Evolutionary conservation across 306 rosid species (phyloP).

Genomic region (Medicago lupulina): DNA sequence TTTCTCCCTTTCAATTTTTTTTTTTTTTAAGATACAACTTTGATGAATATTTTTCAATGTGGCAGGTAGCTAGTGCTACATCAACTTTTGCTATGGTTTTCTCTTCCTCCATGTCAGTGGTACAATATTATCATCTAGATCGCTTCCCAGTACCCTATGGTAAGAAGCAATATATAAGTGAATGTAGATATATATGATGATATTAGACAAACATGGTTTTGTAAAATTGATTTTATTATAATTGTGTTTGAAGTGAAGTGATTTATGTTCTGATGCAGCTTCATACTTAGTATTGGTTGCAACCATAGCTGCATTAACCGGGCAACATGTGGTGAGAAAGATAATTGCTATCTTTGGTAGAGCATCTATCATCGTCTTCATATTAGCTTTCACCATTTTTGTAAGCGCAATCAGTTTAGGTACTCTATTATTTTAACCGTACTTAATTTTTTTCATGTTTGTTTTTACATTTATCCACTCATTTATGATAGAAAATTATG

Average conservation of each 20-base stretch:
- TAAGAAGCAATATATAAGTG: constrained; percentile 46
- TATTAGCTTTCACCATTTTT: constrained; percentile 74
- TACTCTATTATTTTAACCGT: constrained; percentile 27
- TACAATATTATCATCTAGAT: constrained; percentile 70
- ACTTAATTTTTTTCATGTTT: not conserved
- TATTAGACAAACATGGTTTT: not conserved
- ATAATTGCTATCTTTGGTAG: constrained; percentile 68
- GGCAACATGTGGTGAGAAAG: constrained; percentile 83
- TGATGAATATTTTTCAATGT: constrained; percentile 1
- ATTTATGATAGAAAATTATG: not conserved
- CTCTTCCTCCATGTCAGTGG: constrained; percentile 90
- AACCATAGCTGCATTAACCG: constrained; percentile 74
- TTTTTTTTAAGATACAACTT: not conserved
- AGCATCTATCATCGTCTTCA: constrained; percentile 82
- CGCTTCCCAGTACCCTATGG: constrained; percentile 85
- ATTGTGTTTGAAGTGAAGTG: not conserved
- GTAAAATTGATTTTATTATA: not conserved
- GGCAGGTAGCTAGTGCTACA: constrained; percentile 87
- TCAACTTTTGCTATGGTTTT: constrained; percentile 81
- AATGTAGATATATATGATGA: too few relatives aligned
- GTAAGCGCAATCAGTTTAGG: constrained; percentile 86
- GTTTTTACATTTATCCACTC: not conserved
- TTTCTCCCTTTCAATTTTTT: too few relatives aligned
- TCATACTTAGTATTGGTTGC: constrained; percentile 69
- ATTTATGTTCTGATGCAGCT: constrained; percentile 49